Percentiles rank a stretch among this genome's conserved stretches.
phyloP scores from a whole-genome alignment of 805 yeast genomes.

The Pichia exigua region DNA sequence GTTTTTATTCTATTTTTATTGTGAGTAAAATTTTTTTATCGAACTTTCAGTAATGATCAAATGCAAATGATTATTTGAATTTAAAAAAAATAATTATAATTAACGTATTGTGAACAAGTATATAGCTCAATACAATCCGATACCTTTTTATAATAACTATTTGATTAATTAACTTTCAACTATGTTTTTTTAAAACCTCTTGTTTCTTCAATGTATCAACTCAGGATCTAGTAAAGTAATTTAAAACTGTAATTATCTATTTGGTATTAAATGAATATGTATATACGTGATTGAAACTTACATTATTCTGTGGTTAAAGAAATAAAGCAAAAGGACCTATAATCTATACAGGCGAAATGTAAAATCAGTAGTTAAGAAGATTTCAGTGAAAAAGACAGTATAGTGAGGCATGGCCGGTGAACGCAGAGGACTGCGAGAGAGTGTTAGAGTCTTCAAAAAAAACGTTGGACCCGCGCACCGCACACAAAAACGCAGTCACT shows the following conservation, averaged over 20 bases:
- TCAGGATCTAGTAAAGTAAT: neutral
- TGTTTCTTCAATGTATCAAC: neutral
- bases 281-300: conserved; percentile 11
- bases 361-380: neutral
- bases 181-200: neutral
- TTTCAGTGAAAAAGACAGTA: neutral
- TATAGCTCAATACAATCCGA: no score
- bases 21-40: neutral
- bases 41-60: no score
- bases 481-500: neutral
- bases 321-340: conserved; percentile 1
- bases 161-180: neutral
- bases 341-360: neutral
- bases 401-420: neutral
- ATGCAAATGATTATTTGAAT: no score
- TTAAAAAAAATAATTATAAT: no score
- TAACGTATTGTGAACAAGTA: no score
- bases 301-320: conserved; percentile 18
- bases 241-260: neutral
- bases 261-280: neutral
- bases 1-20: neutral
- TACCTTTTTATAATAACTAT: neutral
- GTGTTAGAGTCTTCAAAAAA: neutral
- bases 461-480: conserved; percentile 3
- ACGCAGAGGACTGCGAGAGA: neutral